These are phyloP conservation scores for Symbiodinium pilosum DNA, from an alignment of 73 alveolate genomes.

Conservation along the genomic window DNA sequence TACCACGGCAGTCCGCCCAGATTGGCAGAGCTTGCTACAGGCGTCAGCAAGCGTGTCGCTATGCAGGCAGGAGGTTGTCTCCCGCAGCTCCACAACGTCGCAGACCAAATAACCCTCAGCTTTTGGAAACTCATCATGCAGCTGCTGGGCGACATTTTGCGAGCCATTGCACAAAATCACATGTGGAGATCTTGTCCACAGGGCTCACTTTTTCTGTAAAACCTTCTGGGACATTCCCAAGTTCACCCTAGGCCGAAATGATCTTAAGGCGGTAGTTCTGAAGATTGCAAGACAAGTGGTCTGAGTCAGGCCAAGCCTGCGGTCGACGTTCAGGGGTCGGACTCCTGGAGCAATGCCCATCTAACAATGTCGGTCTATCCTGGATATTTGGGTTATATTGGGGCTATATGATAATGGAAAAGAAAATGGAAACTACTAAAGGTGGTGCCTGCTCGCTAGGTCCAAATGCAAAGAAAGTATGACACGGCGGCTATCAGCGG, in stretches of 20 bases:
- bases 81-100: constrained; percentile 17
- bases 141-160: no score
- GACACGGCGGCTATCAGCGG: not conserved
- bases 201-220: no score
- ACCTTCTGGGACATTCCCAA: not conserved
- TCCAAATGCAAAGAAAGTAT: not conserved
- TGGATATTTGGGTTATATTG: no score
- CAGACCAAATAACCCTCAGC: not conserved
- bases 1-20: not conserved
- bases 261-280: not conserved
- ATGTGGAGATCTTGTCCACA: no score
- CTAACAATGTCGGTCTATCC: no score
- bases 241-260: not conserved
- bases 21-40: not conserved
- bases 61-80: not conserved
- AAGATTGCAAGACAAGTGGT: not conserved
- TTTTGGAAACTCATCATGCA: no score
- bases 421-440: no score
- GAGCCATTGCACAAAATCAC: no score
- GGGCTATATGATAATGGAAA: no score
- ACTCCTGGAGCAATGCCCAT: not conserved
- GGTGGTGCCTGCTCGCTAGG: no score
- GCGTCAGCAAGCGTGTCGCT: constrained; percentile 13
- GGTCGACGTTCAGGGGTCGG: not conserved
- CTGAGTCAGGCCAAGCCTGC: not conserved